Conservation (phyloP, 805 yeast genomes). For the Nakazawaea sp. region DNA sequence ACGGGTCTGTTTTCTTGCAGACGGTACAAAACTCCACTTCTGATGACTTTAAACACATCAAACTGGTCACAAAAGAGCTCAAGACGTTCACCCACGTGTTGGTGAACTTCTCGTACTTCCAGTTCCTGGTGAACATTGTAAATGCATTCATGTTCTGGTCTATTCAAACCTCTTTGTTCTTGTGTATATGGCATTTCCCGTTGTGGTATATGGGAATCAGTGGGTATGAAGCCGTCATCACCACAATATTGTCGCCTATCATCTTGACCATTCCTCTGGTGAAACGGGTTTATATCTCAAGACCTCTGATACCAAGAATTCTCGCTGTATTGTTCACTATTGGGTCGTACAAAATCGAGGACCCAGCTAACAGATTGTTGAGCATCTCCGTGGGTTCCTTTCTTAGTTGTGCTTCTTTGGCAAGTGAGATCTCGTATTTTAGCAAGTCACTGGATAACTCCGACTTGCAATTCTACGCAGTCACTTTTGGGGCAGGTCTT, state of each 20-base stretch:
- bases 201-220: conserved; percentile 97
- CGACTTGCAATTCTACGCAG: conserved; percentile 33
- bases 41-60: not conserved
- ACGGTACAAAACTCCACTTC: not conserved
- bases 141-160: conserved; percentile 87
- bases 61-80: not conserved
- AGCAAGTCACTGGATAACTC: conserved; percentile 22
- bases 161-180: conserved; percentile 67
- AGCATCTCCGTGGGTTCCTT: conserved; percentile 60
- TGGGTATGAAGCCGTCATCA: conserved; percentile 78
- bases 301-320: conserved; percentile 50
- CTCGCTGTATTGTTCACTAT: conserved; percentile 58
- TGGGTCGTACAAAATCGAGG: conserved; percentile 63
- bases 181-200: conserved; percentile 96
- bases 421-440: conserved; percentile 40
- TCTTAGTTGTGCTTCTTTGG: conserved; percentile 54
- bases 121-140: conserved; percentile 36
- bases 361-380: conserved; percentile 67
- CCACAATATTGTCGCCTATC: conserved; percentile 53
- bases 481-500: conserved; percentile 66
- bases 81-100: not conserved
- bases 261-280: conserved; percentile 31
- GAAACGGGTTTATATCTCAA: conserved; percentile 27
- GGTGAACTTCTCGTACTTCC: conserved; percentile 19
- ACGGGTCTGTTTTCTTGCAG: conserved; percentile 3